A percentile compares a stretch with the other conserved stretches of the same genome.
These are phyloP conservation scores for Gelatoporia subvermispora DNA, from an alignment of 768 basidiomycete species.

Conservation along the genomic window DNA sequence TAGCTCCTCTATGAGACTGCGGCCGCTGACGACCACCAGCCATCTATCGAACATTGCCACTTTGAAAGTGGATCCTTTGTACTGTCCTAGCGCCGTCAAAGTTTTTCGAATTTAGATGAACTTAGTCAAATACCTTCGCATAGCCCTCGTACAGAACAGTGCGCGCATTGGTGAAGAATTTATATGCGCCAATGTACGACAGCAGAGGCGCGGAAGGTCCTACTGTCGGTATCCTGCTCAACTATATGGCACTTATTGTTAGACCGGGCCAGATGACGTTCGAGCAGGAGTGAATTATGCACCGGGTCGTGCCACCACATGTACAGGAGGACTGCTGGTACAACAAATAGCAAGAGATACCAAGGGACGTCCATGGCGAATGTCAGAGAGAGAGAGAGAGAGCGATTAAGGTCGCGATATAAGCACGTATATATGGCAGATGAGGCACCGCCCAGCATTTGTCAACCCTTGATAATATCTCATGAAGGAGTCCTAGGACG, in stretches of 20 bases:
- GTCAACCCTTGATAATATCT: too few species aligned
- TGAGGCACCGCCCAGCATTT: too few species aligned
- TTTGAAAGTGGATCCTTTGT: conserved; percentile 31
- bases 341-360: too few species aligned
- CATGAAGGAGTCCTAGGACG: too few species aligned
- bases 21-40: conserved; percentile 41
- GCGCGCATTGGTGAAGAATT: conserved; percentile 18
- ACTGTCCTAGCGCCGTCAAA: not conserved
- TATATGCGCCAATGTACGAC: conserved; percentile 26
- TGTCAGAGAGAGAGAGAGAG: too few species aligned
- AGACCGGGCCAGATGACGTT: too few species aligned
- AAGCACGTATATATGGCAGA: too few species aligned
- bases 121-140: conserved; percentile 17
- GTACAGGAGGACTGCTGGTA: too few species aligned
- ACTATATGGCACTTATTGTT: not conserved
- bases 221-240: conserved; percentile 30
- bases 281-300: too few species aligned
- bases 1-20: conserved; percentile 46
- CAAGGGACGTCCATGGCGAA: too few species aligned
- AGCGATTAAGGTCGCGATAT: too few species aligned
- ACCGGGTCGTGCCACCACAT: too few species aligned
- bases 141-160: conserved; percentile 29
- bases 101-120: not conserved
- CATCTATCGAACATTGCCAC: conserved; percentile 41
- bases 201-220: conserved; percentile 32